phyloP scores from a whole-genome alignment of 768 basidiomycete genomes.

The Lactarius tabidus region DNA sequence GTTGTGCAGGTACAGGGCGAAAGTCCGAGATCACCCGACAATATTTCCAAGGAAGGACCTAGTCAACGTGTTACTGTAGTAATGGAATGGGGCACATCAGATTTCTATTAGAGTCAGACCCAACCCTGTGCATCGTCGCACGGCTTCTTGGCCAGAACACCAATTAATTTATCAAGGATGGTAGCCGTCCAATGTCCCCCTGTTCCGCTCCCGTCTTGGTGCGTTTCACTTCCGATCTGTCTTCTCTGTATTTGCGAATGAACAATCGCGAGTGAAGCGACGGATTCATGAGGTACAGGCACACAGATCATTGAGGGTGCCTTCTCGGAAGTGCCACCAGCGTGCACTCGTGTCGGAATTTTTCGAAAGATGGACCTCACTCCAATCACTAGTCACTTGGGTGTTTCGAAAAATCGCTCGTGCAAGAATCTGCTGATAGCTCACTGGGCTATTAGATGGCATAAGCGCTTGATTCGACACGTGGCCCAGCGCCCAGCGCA shows the following conservation, averaged over 20 bases:
- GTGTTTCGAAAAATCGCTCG: background rate
- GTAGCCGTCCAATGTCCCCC: background rate
- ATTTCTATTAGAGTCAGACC: background rate
- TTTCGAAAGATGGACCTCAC: background rate
- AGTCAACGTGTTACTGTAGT: background rate
- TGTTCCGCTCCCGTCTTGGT: background rate
- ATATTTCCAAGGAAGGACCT: background rate
- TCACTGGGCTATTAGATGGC: background rate
- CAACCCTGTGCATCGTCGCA: background rate
- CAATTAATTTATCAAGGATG: background rate
- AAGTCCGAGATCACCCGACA: conserved; percentile 21
- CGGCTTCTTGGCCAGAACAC: background rate
- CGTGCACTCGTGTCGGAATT: background rate
- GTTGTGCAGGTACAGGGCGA: background rate
- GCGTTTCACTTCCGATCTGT: background rate
- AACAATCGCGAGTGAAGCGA: background rate
- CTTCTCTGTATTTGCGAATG: background rate
- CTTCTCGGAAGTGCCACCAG: background rate
- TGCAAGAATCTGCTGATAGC: background rate
- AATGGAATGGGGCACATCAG: background rate
- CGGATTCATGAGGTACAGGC: background rate
- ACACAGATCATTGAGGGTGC: background rate
- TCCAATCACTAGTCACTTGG: too few relatives aligned
- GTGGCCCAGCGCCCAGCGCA: background rate
- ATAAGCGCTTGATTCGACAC: background rate